Base-by-base conservation (phyloP, 495 filamentous ascomycete species). In the Xylaria curta region DNA sequence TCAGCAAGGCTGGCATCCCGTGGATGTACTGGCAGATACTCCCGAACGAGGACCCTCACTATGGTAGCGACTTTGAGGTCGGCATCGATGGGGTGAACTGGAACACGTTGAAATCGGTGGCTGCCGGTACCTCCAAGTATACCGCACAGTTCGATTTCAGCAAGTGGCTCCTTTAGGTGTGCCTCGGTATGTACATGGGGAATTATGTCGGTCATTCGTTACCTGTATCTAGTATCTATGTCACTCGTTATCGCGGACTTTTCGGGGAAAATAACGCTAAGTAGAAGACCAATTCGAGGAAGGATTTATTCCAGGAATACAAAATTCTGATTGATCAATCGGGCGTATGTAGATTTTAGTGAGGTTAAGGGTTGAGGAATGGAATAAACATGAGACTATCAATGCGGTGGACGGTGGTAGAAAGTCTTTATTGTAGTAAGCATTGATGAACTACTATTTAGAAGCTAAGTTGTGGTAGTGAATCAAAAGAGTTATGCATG, bases 1-100 rank as follows among this genome's bases (percentile, higher is more conserved):
- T 78, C 28, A 77, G 69, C 31, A 71, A 68, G 56, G 75, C 76
- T 49, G 76, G 76, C 31, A 78, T 78, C 38, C 76, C 76, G 9
- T 78, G 76, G 76, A 72, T 73, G 53, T 78, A 78, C 33, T 78
- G 76, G 76, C 76, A 78, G 67, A 76, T 78, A 24, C 66, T 78
- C 13, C 76, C 76, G 3, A 78, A 78, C 44, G 71, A 69, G 13
- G 76, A 78, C 33, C 76, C 76, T 1, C 56, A 59, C 15, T 26
- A 6, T 4, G 56, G 28, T 0, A 7, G 4, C 9, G 56, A 59
- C 33, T 59, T 33, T 15, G 56, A 59, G 56, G 8, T 59, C n/a
- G 56, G 56, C 1, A 36, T 59, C 15, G 56, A 36, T 36, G 31
- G 31, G 33, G 28, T 2, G 28, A 59, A 59, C 56, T 59, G 56